Evolutionary conservation across 2,329 filamentous ascomycete genomes (phyloP).

Genomic region (Macrophomina phaseolina): DNA sequence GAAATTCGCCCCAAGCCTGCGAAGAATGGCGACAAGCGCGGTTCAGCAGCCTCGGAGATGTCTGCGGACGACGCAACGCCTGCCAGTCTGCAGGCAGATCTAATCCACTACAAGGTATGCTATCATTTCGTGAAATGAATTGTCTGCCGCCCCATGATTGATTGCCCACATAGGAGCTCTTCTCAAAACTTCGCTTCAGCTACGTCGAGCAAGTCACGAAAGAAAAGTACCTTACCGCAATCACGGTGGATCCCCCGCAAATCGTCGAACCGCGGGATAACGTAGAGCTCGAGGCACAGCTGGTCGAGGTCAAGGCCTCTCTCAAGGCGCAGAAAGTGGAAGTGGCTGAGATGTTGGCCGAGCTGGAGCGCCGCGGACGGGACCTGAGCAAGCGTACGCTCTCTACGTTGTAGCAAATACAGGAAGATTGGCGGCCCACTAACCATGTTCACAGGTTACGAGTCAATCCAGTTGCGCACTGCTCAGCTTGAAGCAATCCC

Average conservation of each 20-base stretch:
- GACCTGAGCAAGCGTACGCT: constrained; percentile 60
- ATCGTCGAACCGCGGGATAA: constrained; percentile 86
- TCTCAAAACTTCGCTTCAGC: constrained; percentile 93
- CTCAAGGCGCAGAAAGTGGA: constrained; percentile 82
- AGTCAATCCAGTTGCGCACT: constrained; percentile 59
- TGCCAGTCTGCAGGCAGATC: constrained; percentile 78
- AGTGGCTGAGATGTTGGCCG: constrained; percentile 71
- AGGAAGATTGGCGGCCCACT: not conserved
- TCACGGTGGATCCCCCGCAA: constrained; percentile 86
- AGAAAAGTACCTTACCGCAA: constrained; percentile 93
- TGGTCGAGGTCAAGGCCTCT: constrained; percentile 72
- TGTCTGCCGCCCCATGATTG: not conserved
- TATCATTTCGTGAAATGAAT: not conserved
- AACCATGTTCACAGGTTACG: constrained; percentile 51
- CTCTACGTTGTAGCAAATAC: constrained; percentile 21
- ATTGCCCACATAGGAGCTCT: constrained; percentile 69
- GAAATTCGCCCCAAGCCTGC: constrained; percentile 66
- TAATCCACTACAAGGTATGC: constrained; percentile 79
- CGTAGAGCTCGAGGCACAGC: constrained; percentile 57
- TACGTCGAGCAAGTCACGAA: constrained; percentile 99
- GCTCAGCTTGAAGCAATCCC: constrained; percentile 59
- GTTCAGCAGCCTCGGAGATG: constrained; percentile 71
- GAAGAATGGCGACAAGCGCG: constrained; percentile 47
- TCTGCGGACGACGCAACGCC: constrained; percentile 72
- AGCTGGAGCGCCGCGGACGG: constrained; percentile 70